A percentile compares a stretch with the other conserved stretches of the same genome.
These are phyloP conservation scores for Phytophthora cactorum DNA, from an alignment of 352 stramenopile species.

Conservation along the genomic window DNA sequence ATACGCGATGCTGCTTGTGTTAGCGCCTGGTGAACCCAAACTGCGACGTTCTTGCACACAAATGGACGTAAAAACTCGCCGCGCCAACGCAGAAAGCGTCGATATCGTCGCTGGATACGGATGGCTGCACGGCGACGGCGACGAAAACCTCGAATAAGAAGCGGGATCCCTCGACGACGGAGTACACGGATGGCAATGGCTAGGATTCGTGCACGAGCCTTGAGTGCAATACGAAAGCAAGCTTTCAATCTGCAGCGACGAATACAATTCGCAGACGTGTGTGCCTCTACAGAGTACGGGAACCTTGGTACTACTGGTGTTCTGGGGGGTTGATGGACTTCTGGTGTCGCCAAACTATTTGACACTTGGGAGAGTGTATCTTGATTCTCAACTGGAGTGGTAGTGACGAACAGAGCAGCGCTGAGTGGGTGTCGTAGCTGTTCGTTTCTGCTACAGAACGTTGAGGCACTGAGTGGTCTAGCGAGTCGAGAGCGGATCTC, in stretches of 20 bases:
- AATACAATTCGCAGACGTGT: slow-evolving; percentile 34
- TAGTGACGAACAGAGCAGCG: slow-evolving; percentile 29
- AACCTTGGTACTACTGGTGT: slow-evolving; percentile 11
- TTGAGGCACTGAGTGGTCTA: slow-evolving; percentile 53
- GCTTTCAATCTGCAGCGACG: slow-evolving; percentile 28
- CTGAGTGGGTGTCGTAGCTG: slow-evolving; percentile 46
- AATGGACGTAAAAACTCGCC: slow-evolving; percentile 21
- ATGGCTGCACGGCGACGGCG: slow-evolving; percentile 33
- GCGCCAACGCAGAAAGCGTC: slow-evolving; percentile 30
- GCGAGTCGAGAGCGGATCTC: slow-evolving; percentile 58
- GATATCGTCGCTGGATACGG: slow-evolving; percentile 40
- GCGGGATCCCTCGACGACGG: slow-evolving; percentile 24
- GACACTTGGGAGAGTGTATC: background rate
- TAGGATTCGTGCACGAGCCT: slow-evolving; percentile 24
- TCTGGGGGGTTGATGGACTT: background rate
- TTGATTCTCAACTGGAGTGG: no score
- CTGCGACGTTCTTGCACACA: slow-evolving; percentile 18
- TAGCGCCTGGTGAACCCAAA: slow-evolving; percentile 15
- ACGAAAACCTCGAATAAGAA: slow-evolving; percentile 35
- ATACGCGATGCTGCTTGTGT: slow-evolving; percentile 11
- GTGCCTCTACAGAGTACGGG: slow-evolving; percentile 50
- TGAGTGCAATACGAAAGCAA: slow-evolving; percentile 36
- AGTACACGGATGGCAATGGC: slow-evolving; percentile 35
- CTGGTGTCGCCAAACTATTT: background rate
- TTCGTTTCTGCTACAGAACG: slow-evolving; percentile 49